A percentile compares a stretch with the other conserved stretches of the same genome.
Evolutionary conservation across 495 filamentous ascomycete species (phyloP).

Genomic region (Parathielavia hyrcaniae): DNA sequence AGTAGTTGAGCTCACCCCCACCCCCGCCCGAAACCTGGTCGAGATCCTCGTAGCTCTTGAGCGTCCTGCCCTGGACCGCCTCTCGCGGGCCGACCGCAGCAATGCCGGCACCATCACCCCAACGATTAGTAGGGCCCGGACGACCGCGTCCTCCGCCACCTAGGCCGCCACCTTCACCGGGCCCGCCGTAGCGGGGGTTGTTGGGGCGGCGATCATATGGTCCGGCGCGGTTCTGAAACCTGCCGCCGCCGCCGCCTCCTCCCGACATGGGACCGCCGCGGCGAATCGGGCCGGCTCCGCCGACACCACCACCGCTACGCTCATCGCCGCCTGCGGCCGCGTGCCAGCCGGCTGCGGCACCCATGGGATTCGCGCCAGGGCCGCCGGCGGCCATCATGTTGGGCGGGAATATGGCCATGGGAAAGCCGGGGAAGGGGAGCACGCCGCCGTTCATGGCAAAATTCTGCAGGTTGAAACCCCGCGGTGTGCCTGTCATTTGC

Average conservation of each 20-base stretch:
- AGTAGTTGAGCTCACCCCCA: slow-evolving; percentile 60
- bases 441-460: slow-evolving; percentile 51
- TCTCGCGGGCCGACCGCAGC: slow-evolving; percentile 74
- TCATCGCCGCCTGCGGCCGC: slow-evolving; percentile 36
- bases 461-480: slow-evolving; percentile 80
- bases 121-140: slow-evolving; percentile 49
- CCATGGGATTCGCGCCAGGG: slow-evolving; percentile 39
- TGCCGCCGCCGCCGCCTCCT: slow-evolving; percentile 26
- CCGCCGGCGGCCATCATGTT: slow-evolving; percentile 50
- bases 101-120: slow-evolving; percentile 58
- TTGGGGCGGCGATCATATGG: slow-evolving; percentile 49
- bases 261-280: slow-evolving; percentile 39
- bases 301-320: slow-evolving; percentile 36
- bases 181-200: slow-evolving; percentile 35
- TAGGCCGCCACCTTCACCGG: slow-evolving; percentile 17
- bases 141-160: slow-evolving; percentile 39
- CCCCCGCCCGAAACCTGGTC: slow-evolving; percentile 64
- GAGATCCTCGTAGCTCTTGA: slow-evolving; percentile 96
- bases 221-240: slow-evolving; percentile 43
- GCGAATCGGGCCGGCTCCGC: slow-evolving; percentile 38
- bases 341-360: slow-evolving; percentile 41
- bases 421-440: slow-evolving; percentile 48
- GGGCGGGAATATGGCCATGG: slow-evolving; percentile 43
- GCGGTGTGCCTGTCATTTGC: slow-evolving; percentile 73
- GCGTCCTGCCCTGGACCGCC: slow-evolving; percentile 78